Conservation (phyloP, 2,329 filamentous ascomycete genomes). For the Rhynchosporium secalis region DNA sequence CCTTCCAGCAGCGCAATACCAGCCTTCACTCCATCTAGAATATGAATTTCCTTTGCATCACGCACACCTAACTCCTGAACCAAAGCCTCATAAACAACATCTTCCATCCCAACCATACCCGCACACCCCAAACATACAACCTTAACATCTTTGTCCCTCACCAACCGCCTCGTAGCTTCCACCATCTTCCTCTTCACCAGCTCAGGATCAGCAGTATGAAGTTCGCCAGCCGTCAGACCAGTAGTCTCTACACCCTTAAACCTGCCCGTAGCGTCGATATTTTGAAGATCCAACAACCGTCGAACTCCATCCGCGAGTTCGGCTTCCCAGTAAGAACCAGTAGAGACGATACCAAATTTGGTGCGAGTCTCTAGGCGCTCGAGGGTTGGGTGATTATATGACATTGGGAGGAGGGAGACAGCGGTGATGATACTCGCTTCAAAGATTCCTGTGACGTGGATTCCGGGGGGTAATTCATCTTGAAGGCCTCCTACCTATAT, state of each 20-base stretch:
- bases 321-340: slow-evolving; percentile 78
- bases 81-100: slow-evolving; percentile 70
- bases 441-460: slow-evolving; percentile 77
- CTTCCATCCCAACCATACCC: slow-evolving; percentile 84
- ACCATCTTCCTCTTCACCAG: slow-evolving; percentile 66
- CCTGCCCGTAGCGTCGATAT: slow-evolving; percentile 30
- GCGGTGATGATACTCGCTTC: slow-evolving; percentile 69
- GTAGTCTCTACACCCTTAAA: slow-evolving; percentile 85
- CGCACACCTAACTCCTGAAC: slow-evolving; percentile 61
- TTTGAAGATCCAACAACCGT: slow-evolving; percentile 57
- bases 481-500: slow-evolving; percentile 56
- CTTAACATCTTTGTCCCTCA: slow-evolving; percentile 56
- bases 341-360: slow-evolving; percentile 85
- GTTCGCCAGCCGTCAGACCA: slow-evolving; percentile 74
- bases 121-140: slow-evolving; percentile 85
- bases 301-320: slow-evolving; percentile 68
- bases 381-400: slow-evolving; percentile 27
- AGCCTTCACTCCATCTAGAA: slow-evolving; percentile 79
- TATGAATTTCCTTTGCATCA: slow-evolving; percentile 58
- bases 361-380: slow-evolving; percentile 23
- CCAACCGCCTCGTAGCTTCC: slow-evolving; percentile 66
- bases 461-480: slow-evolving; percentile 40
- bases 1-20: slow-evolving; percentile 49
- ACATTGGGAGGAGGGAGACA: slow-evolving; percentile 42
- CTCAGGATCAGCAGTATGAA: slow-evolving; percentile 67